Base-by-base conservation (phyloP, 305 asterid species). In the Rubia balearica region DNA sequence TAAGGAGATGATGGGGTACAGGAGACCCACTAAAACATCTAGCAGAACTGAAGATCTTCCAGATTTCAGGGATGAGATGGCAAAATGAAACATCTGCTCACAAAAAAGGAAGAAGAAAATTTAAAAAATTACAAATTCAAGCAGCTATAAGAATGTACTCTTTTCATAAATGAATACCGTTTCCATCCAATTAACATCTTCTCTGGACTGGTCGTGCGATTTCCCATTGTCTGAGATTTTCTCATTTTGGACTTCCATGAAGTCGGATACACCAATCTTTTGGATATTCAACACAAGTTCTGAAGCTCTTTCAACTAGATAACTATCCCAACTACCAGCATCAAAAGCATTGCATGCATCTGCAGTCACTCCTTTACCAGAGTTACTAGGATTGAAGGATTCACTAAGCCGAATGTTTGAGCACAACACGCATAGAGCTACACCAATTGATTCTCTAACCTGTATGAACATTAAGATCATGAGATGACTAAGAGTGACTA, bases 361-460 rank as follows among this genome's bases (percentile, higher is more conserved):
- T 74, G 75, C 73, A 65, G 80, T 73, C 62, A 66, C 87, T 27
- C 71, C 82, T 74, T 85, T 81, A 76, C 65, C 76, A 73, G 80
- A 77, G 76, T 78, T 73, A 74, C 59, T 80, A 73, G 73, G 76
- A 64, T 75, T 77, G 82, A 78, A 80, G 76, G 86, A 81, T 62
- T 80, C 83, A 79, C 80, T 76, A 71, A 95, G 96, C 74, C 96
- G 85, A 74, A 91, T 87, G 85, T 95, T 95, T 70, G 99, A 95
- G 82, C 98, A 91, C 76, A 95, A 72, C 76, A 95, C 91, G 71
- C 96, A 87, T 72, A 91, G 94, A 36, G 96, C 68, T 59, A 91
- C 93, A 74, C 97, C 99, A 80, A 95, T 85, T 71, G 99, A 89
- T 84, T 95, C 99, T 81, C 99, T 87, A 77, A 95, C 98, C 99